Evolutionary conservation across 2,329 filamentous ascomycete species (phyloP).

Genomic region (Colletotrichum magnum): DNA sequence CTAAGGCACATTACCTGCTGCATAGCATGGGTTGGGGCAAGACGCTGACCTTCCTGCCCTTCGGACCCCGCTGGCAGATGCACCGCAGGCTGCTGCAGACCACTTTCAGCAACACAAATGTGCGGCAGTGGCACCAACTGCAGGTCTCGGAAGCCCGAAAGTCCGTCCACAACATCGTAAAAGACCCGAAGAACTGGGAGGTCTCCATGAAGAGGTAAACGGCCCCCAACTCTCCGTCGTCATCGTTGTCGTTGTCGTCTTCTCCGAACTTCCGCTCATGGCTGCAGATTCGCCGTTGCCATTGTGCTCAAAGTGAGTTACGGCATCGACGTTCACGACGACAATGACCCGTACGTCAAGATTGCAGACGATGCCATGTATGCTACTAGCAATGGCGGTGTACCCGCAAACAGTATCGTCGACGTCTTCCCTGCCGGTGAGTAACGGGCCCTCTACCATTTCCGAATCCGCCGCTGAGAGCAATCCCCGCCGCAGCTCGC

Average conservation of each 20-base stretch:
- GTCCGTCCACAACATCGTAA: constrained; percentile 45
- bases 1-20: constrained; percentile 21
- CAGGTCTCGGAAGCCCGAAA: constrained; percentile 50
- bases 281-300: constrained; percentile 47
- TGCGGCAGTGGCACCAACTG: constrained; percentile 50
- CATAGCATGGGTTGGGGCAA: constrained; percentile 60
- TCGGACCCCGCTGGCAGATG: constrained; percentile 57
- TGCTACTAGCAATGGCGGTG: constrained; percentile 48
- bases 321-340: constrained; percentile 46
- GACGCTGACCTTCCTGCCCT: constrained; percentile 61
- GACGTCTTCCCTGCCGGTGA: constrained; percentile 62
- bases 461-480: constrained; percentile 38
- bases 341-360: constrained; percentile 48
- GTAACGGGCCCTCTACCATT: constrained; percentile 25
- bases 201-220: constrained; percentile 37
- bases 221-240: not conserved
- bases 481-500: constrained; percentile 50
- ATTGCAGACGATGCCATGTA: constrained; percentile 45
- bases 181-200: constrained; percentile 42
- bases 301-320: constrained; percentile 52
- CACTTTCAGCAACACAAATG: constrained; percentile 56
- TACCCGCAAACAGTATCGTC: constrained; percentile 56
- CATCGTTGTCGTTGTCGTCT: not conserved
- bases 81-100: constrained; percentile 61
- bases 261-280: constrained; percentile 10